Conservation (phyloP, 1,139 yeast genomes). For the Scheffersomyces stambukii region DNA sequence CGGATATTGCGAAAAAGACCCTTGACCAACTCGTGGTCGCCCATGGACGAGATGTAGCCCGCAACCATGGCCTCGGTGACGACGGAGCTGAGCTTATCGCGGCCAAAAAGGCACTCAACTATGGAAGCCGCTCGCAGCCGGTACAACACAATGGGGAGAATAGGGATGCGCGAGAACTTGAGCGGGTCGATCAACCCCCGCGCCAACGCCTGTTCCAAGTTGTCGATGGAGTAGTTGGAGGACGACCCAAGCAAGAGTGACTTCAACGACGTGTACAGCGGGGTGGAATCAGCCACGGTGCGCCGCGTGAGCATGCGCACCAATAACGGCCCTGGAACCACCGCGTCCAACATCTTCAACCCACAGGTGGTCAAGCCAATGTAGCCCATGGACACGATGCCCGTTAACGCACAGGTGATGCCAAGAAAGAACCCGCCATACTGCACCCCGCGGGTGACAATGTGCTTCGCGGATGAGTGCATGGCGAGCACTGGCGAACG, state of each 20-base stretch:
- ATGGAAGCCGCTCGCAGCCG: conserved; percentile 38
- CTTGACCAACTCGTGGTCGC: conserved; percentile 29
- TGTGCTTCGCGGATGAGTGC: conserved; percentile 16
- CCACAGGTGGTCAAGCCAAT: conserved; percentile 42
- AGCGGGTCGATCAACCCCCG: conserved; percentile 37
- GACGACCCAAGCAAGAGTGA: conserved; percentile 17
- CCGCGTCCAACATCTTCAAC: conserved; percentile 33
- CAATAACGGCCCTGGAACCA: conserved; percentile 34
- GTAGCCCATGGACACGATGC: conserved; percentile 39
- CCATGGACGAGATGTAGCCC: conserved; percentile 38
- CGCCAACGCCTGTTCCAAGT: conserved; percentile 30
- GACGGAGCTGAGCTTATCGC: conserved; percentile 17
- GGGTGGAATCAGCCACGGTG: conserved; percentile 1
- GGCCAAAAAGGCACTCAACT: conserved; percentile 23
- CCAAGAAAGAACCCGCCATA: conserved; percentile 35
- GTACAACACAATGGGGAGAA: conserved; percentile 38
- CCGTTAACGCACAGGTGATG: conserved; percentile 38
- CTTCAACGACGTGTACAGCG: conserved; percentile 13
- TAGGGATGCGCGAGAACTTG: conserved; percentile 37
- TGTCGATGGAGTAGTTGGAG: conserved; percentile 21
- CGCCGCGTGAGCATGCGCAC: conserved; percentile 25
- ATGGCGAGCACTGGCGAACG: conserved; percentile 25
- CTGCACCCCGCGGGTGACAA: conserved; percentile 22
- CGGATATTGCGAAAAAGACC: conserved; percentile 13
- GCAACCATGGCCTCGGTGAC: conserved; percentile 32